Percentiles rank a stretch among this genome's conserved stretches.
These are phyloP conservation scores for Arthrobotrys sinensis DNA, from an alignment of 2,329 filamentous ascomycete genomes.

Conservation along the genomic window DNA sequence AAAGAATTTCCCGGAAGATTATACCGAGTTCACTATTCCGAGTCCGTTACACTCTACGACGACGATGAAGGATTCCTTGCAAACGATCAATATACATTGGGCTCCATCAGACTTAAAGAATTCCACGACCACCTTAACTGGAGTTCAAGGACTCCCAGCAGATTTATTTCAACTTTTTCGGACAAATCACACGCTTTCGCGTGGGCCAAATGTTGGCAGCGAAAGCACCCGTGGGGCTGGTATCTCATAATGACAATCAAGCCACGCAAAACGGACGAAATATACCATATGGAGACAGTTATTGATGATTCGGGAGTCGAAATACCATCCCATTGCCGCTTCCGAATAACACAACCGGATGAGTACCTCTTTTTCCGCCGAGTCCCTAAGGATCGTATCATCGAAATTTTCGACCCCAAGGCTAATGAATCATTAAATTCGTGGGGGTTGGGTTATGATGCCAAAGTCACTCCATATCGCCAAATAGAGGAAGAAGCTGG, in stretches of 20 bases:
- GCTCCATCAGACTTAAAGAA: background rate
- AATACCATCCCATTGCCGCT: background rate
- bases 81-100: background rate
- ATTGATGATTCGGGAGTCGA: constrained; percentile 2
- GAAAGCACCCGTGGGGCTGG: constrained; percentile 11
- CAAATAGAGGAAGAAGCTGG: constrained; percentile 11
- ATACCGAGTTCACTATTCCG: constrained; percentile 7
- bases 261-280: background rate
- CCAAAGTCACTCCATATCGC: constrained; percentile 3
- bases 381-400: constrained; percentile 9
- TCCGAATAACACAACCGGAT: background rate
- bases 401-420: constrained; percentile 16
- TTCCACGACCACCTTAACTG: constrained; percentile 25
- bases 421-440: background rate
- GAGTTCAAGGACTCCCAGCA: constrained; percentile 10
- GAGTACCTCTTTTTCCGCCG: constrained; percentile 25
- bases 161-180: constrained; percentile 23
- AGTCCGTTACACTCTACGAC: constrained; percentile 2
- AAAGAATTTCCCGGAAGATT: background rate
- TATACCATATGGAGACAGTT: constrained; percentile 16
- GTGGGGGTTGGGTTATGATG: constrained; percentile 7
- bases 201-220: constrained; percentile 17
- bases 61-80: constrained; percentile 14
- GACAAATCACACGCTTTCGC: constrained; percentile 10
- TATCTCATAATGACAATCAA: constrained; percentile 15